Conservation (phyloP, 2,329 filamentous ascomycete species). For the Ophiostoma tasmaniense region DNA sequence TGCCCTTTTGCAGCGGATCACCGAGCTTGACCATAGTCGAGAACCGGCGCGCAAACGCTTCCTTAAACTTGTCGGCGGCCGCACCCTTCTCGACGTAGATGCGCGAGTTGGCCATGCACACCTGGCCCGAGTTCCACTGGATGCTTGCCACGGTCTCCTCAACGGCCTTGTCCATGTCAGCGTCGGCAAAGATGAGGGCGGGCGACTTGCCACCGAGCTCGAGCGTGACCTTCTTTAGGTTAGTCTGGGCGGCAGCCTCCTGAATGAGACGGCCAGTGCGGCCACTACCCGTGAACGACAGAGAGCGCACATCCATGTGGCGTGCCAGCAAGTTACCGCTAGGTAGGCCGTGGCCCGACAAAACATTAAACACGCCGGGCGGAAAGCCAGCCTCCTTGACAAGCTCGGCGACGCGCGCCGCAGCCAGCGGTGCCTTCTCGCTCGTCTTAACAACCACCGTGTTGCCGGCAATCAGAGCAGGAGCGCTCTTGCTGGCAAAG, state of each 20-base stretch:
- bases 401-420: conserved; percentile 49
- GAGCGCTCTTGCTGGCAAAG: conserved; percentile 60
- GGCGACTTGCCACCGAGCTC: conserved; percentile 54
- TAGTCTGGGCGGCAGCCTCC: conserved; percentile 50
- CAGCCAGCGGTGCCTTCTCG: conserved; percentile 49
- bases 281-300: conserved; percentile 55
- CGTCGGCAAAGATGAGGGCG: conserved; percentile 51
- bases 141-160: conserved; percentile 35
- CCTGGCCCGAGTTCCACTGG: conserved; percentile 38
- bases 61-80: conserved; percentile 24
- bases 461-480: conserved; percentile 49
- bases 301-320: conserved; percentile 43
- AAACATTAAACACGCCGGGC: conserved; percentile 58
- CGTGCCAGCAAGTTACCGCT: conserved; percentile 20
- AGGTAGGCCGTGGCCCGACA: conserved; percentile 50
- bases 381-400: conserved; percentile 62
- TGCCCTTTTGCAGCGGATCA: conserved; percentile 28
- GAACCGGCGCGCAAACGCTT: conserved; percentile 39
- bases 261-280: conserved; percentile 50
- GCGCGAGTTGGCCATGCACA: conserved; percentile 41
- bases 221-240: conserved; percentile 53
- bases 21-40: conserved; percentile 30
- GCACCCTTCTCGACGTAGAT: conserved; percentile 35
- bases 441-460: conserved; percentile 49
- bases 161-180: conserved; percentile 49